Conservation (phyloP, 257 asterid species). For the Forsythia suspensa region DNA sequence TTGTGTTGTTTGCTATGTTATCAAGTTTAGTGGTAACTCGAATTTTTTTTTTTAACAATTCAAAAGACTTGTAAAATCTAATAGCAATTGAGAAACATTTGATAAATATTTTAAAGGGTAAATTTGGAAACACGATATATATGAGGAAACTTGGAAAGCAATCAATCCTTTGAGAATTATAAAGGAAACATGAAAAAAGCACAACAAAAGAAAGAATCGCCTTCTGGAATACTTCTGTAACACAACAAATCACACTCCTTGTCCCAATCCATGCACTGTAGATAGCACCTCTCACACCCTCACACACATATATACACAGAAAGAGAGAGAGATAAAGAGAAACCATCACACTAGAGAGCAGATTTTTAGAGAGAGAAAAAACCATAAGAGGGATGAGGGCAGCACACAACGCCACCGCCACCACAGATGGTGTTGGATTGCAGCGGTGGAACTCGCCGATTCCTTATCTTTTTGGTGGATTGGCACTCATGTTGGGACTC, state of each 20-base stretch:
- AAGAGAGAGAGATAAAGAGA: neutral
- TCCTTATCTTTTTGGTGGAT: conserved; percentile 39
- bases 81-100: too few relatives aligned
- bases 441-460: conserved; percentile 39
- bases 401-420: neutral
- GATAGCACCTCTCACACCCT: neutral
- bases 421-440: conserved; percentile 17
- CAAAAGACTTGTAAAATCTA: too few relatives aligned
- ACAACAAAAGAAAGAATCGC: conserved; percentile 22
- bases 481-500: conserved; percentile 39
- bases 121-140: neutral
- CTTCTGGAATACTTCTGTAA: neutral
- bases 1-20: too few relatives aligned
- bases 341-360: neutral
- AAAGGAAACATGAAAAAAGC: conserved; percentile 17
- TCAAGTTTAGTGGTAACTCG: too few relatives aligned
- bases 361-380: neutral
- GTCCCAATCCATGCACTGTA: neutral
- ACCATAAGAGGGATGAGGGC: neutral
- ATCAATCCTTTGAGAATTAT: conserved; percentile 21
- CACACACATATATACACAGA: neutral
- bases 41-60: too few relatives aligned
- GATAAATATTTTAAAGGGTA: neutral
- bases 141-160: conserved; percentile 30
- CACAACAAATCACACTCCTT: neutral